Evolutionary conservation across 148 eudicot genomes (phyloP).

Genomic region (Rhododendron kiyosumense): DNA sequence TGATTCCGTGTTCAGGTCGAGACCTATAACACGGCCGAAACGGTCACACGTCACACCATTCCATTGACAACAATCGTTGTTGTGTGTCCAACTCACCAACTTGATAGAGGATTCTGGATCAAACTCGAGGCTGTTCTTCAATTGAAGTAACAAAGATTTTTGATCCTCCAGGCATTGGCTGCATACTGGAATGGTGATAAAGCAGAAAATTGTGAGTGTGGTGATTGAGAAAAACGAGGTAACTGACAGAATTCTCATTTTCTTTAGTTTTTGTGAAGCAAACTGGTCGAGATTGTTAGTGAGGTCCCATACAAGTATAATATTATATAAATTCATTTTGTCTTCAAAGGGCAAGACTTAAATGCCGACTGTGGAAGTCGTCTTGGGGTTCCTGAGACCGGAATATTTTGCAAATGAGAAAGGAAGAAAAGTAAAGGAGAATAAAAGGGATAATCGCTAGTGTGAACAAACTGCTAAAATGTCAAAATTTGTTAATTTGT

Average conservation of each 20-base stretch:
- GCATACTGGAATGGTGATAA: neutral
- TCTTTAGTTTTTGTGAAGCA: neutral
- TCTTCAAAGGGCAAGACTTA: too few species aligned
- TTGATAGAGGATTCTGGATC: neutral
- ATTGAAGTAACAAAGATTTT: conserved; percentile 21
- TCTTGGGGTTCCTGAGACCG: too few species aligned
- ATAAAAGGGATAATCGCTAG: too few species aligned
- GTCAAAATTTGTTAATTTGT: too few species aligned
- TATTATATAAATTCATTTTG: too few species aligned
- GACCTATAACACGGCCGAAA: conserved; percentile 19
- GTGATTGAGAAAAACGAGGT: conserved; percentile 10
- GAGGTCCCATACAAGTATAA: too few species aligned
- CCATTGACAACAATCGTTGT: conserved; percentile 32
- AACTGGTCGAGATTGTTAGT: neutral
- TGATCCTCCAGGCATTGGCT: conserved; percentile 21
- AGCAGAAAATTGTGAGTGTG: conserved; percentile 11
- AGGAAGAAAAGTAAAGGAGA: too few species aligned
- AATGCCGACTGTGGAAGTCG: too few species aligned
- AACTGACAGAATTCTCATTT: neutral
- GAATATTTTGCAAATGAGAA: too few species aligned
- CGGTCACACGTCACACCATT: conserved; percentile 31
- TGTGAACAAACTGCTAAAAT: too few species aligned
- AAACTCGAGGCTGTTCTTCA: conserved; percentile 18
- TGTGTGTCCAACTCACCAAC: conserved; percentile 23
- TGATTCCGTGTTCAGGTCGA: conserved; percentile 16